Evolutionary conservation across 495 filamentous ascomycete genomes (phyloP), one percentile per base, ranked within the genome.

Genomic region (Aspergillus heteromorphus): DNA sequence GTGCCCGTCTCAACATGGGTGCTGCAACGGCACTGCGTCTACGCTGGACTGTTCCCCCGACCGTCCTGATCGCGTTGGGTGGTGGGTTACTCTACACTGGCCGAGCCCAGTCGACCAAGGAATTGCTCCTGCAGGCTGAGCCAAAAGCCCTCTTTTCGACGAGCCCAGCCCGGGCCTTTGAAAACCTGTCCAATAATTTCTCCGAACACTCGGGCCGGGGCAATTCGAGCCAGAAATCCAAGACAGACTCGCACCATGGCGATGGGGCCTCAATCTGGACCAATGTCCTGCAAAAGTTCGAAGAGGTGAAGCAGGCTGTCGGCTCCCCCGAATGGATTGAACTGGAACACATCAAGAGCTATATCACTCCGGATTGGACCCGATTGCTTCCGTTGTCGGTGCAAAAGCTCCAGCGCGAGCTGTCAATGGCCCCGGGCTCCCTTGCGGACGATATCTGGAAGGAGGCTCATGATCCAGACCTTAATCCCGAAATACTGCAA

Each of bases 361-460:
- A 79, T 18, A 82, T 96, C 27, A 60, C 91, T 19, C 92, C 92
- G 1, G 84, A 88, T 5, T 98, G 93, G 93, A 82, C 85, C 17
- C 82, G 81, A 43, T 66, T 79, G 16, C 71, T 98, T 6, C 92
- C 92, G 4, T 87, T 73, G 21, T 91, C 87, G 51, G 73, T 92
- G 13, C 79, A 82, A 48, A 96, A 96, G 67, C 81, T 98, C 2
- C 91, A 96, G 59, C 79, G 82, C 19, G 92, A 98, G 73, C 79
- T 97, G 11, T 91, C 87, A 18, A 84, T 92, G 80, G 79, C 83
- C 0, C 87, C 89, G 2, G 92, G 89, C 4, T 93, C 90, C 3
- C 75, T 98, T 14, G 89, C 93, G 29, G 85, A 91, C 52, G 88
- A 96, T 45, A 93, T 98, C 40, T 97, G 93, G 93, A 75, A 77